These are phyloP conservation scores for Neoarthrinium moseri DNA, from an alignment of 2,329 filamentous ascomycete genomes.

Conservation along the genomic window DNA sequence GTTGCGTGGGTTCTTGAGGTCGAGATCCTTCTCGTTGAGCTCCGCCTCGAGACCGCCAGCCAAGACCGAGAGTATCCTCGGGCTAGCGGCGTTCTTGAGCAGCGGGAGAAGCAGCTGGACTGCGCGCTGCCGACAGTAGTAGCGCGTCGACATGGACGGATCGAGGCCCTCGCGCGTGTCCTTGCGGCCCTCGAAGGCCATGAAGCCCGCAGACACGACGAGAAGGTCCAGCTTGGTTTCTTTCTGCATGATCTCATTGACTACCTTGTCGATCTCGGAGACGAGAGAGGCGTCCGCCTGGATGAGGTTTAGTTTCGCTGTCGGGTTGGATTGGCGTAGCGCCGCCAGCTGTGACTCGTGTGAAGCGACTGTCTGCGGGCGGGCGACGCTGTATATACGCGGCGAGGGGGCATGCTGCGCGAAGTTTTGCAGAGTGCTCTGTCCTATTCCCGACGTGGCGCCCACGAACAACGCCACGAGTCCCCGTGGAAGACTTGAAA, in stretches of 20 bases:
- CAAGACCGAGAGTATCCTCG: constrained; percentile 50
- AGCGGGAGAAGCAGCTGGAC: constrained; percentile 48
- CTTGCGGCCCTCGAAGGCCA: constrained; percentile 29
- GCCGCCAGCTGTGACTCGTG: not conserved
- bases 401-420: constrained; percentile 32
- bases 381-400: constrained; percentile 43
- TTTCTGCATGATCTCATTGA: constrained; percentile 23
- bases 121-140: constrained; percentile 52
- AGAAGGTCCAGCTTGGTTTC: constrained; percentile 35
- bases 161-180: constrained; percentile 54
- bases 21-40: constrained; percentile 43
- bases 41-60: constrained; percentile 45
- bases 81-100: constrained; percentile 33
- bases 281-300: constrained; percentile 32
- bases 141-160: constrained; percentile 44
- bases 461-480: constrained; percentile 32
- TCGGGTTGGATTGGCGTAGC: constrained; percentile 1
- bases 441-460: constrained; percentile 47
- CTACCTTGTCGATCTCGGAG: constrained; percentile 29
- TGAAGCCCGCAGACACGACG: constrained; percentile 33
- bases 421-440: constrained; percentile 37
- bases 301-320: constrained; percentile 25
- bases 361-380: constrained; percentile 20
- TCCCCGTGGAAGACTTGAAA: constrained; percentile 18
- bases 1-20: constrained; percentile 33